These are phyloP conservation scores for Populus ilicifolia DNA, from an alignment of 345 rosid species.

Conservation along the genomic window DNA sequence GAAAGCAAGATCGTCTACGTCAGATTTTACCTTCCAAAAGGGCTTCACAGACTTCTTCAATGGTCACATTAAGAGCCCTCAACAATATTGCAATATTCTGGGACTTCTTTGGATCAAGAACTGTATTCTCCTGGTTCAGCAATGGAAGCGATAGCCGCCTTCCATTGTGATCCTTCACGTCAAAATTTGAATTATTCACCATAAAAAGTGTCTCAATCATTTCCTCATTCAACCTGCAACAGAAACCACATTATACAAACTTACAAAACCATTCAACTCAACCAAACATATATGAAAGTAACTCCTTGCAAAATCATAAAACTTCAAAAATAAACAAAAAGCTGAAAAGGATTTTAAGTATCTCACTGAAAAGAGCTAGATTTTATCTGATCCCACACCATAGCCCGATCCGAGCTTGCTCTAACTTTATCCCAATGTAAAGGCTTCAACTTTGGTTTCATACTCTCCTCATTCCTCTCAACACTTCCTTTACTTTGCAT, in stretches of 20 bases:
- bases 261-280: background rate
- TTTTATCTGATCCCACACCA: slow-evolving; percentile 95
- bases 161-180: slow-evolving; percentile 38
- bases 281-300: background rate
- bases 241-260: slow-evolving; percentile 13
- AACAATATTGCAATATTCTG: slow-evolving; percentile 89
- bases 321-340: background rate
- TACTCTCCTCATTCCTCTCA: slow-evolving; percentile 47
- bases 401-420: slow-evolving; percentile 82
- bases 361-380: slow-evolving; percentile 94
- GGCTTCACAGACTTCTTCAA: slow-evolving; percentile 91
- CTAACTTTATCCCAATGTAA: slow-evolving; percentile 98
- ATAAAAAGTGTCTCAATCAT: slow-evolving; percentile 89
- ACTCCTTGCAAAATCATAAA: background rate
- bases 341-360: background rate
- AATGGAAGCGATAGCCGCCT: slow-evolving; percentile 30
- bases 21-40: slow-evolving; percentile 65
- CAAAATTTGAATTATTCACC: slow-evolving; percentile 50
- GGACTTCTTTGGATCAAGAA: slow-evolving; percentile 86
- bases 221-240: slow-evolving; percentile 85
- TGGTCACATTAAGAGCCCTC: slow-evolving; percentile 87
- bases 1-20: no score
- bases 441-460: slow-evolving; percentile 77
- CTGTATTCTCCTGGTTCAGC: slow-evolving; percentile 53
- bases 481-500: slow-evolving; percentile 18